A percentile compares a stretch with the other conserved stretches of the same genome.
phyloP scores from a whole-genome alignment of 2,329 filamentous ascomycete species.

The Leptographium radiaticola region DNA sequence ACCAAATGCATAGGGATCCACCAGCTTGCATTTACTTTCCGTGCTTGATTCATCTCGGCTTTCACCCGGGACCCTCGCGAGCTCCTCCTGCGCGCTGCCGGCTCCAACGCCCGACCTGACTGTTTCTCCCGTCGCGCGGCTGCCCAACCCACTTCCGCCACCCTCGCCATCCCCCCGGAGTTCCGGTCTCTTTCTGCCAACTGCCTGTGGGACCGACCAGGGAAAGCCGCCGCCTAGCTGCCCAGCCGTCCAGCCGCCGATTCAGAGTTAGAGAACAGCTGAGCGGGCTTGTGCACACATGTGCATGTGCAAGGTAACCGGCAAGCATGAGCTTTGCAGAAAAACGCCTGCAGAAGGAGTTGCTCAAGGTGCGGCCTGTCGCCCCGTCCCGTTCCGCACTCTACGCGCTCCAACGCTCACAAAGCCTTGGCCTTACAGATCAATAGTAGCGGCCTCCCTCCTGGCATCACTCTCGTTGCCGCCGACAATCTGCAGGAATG shows the following conservation, averaged over 20 bases:
- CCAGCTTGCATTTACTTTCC: too few relatives aligned
- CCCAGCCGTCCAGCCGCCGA: background rate
- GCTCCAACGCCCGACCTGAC: too few relatives aligned
- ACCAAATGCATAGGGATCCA: too few relatives aligned
- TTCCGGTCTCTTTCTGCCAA: too few relatives aligned
- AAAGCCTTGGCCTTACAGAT: slow-evolving; percentile 27
- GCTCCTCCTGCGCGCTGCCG: too few relatives aligned
- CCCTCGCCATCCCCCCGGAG: too few relatives aligned
- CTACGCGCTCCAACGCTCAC: background rate
- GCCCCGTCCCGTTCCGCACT: background rate
- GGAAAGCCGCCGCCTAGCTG: background rate
- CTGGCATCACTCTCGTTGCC: slow-evolving; percentile 65
- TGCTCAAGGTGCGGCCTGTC: slow-evolving; percentile 33
- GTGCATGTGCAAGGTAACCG: background rate
- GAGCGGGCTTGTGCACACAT: background rate
- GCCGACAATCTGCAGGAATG: slow-evolving; percentile 80
- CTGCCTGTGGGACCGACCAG: background rate
- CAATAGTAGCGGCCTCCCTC: slow-evolving; percentile 38
- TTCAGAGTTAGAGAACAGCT: background rate
- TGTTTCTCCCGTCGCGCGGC: too few relatives aligned
- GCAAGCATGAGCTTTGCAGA: slow-evolving; percentile 29
- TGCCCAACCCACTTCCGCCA: too few relatives aligned
- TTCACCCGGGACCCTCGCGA: too few relatives aligned
- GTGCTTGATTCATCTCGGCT: too few relatives aligned
- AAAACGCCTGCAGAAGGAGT: slow-evolving; percentile 47